These are phyloP conservation scores for Ustilago hordei DNA, from an alignment of 1,284 basidiomycete genomes.

Conservation along the genomic window DNA sequence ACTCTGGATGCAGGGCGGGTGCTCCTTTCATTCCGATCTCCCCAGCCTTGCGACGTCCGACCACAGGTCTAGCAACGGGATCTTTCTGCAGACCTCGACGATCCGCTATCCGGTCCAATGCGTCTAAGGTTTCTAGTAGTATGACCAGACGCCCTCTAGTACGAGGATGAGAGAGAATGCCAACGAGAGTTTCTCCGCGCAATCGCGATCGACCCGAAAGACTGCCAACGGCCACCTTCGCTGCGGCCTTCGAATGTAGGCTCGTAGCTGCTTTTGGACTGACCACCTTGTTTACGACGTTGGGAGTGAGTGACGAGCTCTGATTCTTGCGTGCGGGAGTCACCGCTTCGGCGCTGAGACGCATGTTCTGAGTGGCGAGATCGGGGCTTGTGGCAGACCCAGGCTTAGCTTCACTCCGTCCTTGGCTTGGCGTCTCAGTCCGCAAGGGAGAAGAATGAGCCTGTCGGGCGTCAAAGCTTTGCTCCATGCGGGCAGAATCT, in stretches of 20 bases:
- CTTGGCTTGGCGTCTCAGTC: slow-evolving; percentile 5
- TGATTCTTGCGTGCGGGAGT: slow-evolving; percentile 3
- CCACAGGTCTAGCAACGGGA: background rate
- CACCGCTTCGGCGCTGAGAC: background rate
- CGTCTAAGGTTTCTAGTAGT: slow-evolving; percentile 30
- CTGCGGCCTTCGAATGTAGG: background rate
- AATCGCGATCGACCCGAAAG: background rate
- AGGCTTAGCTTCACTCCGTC: background rate
- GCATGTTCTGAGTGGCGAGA: background rate
- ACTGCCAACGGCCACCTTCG: slow-evolving; percentile 1
- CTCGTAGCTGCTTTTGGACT: slow-evolving; percentile 7
- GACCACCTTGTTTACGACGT: background rate
- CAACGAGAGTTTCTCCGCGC: slow-evolving; percentile 14
- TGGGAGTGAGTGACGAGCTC: background rate
- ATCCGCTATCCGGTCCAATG: slow-evolving; percentile 23
- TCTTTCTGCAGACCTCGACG: slow-evolving; percentile 14
- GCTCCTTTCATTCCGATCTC: background rate
- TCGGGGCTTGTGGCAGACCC: background rate
- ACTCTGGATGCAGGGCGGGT: background rate
- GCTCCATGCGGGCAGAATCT: slow-evolving; percentile 11
- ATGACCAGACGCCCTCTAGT: slow-evolving; percentile 24
- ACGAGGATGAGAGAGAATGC: slow-evolving; percentile 34
- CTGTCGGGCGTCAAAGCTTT: slow-evolving; percentile 6
- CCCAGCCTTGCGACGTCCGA: background rate
- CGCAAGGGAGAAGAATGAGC: slow-evolving; percentile 1